phyloP scores from a whole-genome alignment of 257 asterid species.

The Penstemon newberryi region DNA sequence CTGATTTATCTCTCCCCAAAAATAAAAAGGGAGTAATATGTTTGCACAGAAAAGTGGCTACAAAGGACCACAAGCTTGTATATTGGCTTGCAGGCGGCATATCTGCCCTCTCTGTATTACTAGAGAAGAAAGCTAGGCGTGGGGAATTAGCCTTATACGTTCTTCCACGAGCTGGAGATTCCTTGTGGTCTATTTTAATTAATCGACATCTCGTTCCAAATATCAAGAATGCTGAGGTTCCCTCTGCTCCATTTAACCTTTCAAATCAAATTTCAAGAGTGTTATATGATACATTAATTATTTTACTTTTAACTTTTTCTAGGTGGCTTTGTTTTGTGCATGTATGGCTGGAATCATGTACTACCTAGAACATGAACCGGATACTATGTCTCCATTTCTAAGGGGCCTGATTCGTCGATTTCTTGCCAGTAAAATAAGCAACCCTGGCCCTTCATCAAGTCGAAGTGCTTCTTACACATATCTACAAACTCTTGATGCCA shows the following conservation, averaged over 20 bases:
- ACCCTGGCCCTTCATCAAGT: constrained; percentile 63
- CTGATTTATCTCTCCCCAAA: constrained; percentile 42
- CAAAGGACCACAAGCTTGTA: constrained; percentile 91
- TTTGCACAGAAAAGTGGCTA: constrained; percentile 80
- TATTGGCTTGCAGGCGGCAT: constrained; percentile 93
- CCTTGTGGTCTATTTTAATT: constrained; percentile 90
- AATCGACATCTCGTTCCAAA: constrained; percentile 86
- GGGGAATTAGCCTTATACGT: constrained; percentile 92
- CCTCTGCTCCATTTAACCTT: constrained; percentile 7
- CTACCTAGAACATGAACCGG: constrained; percentile 94
- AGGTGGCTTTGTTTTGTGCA: constrained; percentile 93
- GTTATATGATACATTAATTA: constrained; percentile 1
- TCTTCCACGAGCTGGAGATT: constrained; percentile 98
- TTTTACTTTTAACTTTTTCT: constrained; percentile 23
- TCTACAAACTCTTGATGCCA: constrained; percentile 75
- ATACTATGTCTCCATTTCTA: constrained; percentile 96
- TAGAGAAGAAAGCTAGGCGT: constrained; percentile 98
- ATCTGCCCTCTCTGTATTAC: constrained; percentile 84
- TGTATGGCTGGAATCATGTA: constrained; percentile 99
- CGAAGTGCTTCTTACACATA: constrained; percentile 75
- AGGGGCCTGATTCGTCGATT: constrained; percentile 93
- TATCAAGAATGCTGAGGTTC: constrained; percentile 89
- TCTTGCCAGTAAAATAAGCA: constrained; percentile 95
- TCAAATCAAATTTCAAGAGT: constrained; percentile 4
- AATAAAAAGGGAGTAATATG: constrained; percentile 82